Evolutionary conservation across 805 yeast genomes (phyloP), one percentile per base, ranked within the genome.

Genomic region (Danielia reshetovae): DNA sequence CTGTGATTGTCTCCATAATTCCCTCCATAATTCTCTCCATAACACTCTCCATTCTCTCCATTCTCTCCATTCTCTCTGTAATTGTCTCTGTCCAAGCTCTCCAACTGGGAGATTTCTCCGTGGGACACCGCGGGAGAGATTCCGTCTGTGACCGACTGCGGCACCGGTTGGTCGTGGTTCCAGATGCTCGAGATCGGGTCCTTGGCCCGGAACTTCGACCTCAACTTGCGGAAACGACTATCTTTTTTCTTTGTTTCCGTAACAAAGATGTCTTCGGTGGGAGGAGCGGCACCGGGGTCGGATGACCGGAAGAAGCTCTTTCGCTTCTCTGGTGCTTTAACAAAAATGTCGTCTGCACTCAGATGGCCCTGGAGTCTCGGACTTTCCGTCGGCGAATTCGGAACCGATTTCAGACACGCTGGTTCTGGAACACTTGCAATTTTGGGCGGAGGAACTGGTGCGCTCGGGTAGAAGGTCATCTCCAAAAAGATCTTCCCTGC

Each of bases 401-500:
- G 34, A 36, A 27, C 18, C 32, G 10, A 19, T 27, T 34, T 18
- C 23, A 14, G n/a, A 32, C 24, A 10, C 28, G 32, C 10, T 32
- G 32, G 7, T 23, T 46, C 7, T 30, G 34, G 4, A 41, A 40
- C 25, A 54, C 41, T 14, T n/a, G n/a, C n/a, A 24, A 60, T 29
- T 36, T 67, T 68, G 7, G 72, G 69, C 3, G 73, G 73, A 16
- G 64, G 43, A 5, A 67, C 49, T 1, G 73, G 73, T 3, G 67
- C 70, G 31, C 59, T 48, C 2, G 96, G 93, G 53, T 85, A 86
- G 53, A 86, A 93, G 0, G 97, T 87, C 83, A 93, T 81, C 51
- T 93, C 97, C 36, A 93, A 62, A 57, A 79, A 90, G 1, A 93
- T 77, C 57, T 77, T 85, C 2, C 98, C 98, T 1, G 96, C 96